Evolutionary conservation across 345 rosid species (phyloP), one percentile per base, ranked within the genome.

Genomic region (Eucalyptus sideroxylon): DNA sequence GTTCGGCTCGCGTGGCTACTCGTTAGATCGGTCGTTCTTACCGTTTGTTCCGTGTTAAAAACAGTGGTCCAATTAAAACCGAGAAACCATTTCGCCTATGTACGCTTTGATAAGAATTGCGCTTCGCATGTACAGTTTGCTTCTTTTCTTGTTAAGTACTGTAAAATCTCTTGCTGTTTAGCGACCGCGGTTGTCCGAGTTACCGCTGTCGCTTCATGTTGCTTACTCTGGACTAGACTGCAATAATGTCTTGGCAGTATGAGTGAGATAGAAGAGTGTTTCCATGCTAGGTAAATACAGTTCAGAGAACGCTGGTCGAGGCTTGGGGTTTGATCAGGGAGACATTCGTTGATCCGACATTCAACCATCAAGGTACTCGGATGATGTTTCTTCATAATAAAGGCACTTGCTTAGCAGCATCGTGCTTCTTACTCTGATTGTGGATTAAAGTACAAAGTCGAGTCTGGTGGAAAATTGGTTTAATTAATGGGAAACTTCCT

Each of bases 261-360:
- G 90, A 67, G 67, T 87, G 89, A 89, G 90, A 67, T 86, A 19
- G 65, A 49, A 62, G 47, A 40, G 51, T 50, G 87, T 87, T 91
- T 88, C 31, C 31, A 87, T 92, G 92, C 67, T 91, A 95, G 98
- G 98, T 97, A 89, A 96, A 95, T 87, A 95, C 95, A 88, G 99
- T 96, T 86, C 99, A 96, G 92, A 94, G 96, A 93, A 97, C 99
- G 86, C 98, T 97, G 50, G 97, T 97, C 91, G 98, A 97, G 92
- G 97, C 99, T 87, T 97, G 98, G 98, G 98, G 98, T 83, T 93
- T 97, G 91, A 97, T 97, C 91, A 93, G 98, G 90, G 98, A 97
- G 92, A 95, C 98, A 53, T 97, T 97, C 51, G 91, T 97, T 3
- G 99, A 97, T 90, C 99, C 98, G 62, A 95, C 98, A 34, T 96